Conservation (phyloP, 306 rosid species). For the Malus sieversii region DNA sequence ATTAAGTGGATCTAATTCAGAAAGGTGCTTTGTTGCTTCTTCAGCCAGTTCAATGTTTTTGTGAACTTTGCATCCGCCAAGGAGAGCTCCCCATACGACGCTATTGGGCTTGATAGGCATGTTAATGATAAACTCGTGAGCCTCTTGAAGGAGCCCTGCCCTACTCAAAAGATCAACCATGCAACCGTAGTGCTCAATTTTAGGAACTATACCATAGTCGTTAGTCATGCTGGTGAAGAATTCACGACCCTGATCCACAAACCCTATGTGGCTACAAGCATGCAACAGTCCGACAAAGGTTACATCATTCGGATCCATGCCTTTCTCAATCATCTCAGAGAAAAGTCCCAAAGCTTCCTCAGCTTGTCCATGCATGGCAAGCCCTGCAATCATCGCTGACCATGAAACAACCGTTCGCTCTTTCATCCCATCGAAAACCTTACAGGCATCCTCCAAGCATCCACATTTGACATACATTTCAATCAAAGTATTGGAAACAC, state of each 20-base stretch:
- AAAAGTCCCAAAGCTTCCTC: slow-evolving; percentile 40
- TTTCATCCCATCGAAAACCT: slow-evolving; percentile 27
- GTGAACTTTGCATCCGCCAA: slow-evolving; percentile 51
- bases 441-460: slow-evolving; percentile 38
- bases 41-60: slow-evolving; percentile 41
- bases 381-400: slow-evolving; percentile 52
- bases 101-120: slow-evolving; percentile 50
- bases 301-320: slow-evolving; percentile 40
- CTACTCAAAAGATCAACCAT: slow-evolving; percentile 50
- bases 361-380: slow-evolving; percentile 45
- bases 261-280: slow-evolving; percentile 58
- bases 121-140: slow-evolving; percentile 35
- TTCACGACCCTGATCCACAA: slow-evolving; percentile 39
- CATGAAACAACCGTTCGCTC: slow-evolving; percentile 44
- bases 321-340: slow-evolving; percentile 27
- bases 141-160: slow-evolving; percentile 48
- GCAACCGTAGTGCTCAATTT: slow-evolving; percentile 51
- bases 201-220: slow-evolving; percentile 39
- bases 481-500: slow-evolving; percentile 38
- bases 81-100: slow-evolving; percentile 48
- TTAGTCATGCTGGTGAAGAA: slow-evolving; percentile 36
- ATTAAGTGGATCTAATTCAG: slow-evolving; percentile 38
- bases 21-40: slow-evolving; percentile 37
- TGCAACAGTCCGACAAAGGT: slow-evolving; percentile 46
- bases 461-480: slow-evolving; percentile 59